Base-by-base conservation (phyloP, 768 basidiomycete genomes). In the Tylopilus intermedius region DNA sequence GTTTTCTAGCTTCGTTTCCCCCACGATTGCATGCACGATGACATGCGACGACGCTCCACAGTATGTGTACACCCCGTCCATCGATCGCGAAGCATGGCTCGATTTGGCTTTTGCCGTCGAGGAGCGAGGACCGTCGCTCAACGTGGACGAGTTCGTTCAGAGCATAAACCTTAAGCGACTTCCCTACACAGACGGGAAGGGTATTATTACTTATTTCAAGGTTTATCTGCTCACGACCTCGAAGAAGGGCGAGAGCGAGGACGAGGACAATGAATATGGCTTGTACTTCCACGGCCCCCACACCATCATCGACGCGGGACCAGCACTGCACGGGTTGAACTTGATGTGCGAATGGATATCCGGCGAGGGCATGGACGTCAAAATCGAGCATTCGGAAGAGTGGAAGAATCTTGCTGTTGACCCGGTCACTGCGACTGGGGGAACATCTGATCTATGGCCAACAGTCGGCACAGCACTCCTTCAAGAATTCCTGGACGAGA, bases 401-500 rank as follows among this genome's bases (percentile, higher is more conserved):
- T 64, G 64, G 64, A 58, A 51, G 24, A 58, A 66, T 37, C 61
- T 66, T 13, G 66, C 66, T 0, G 54, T 56, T 4, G 66, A 67
- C 22, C 64, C 61, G 5, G 54, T 66, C 24, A 51, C 50, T 29
- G 66, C 65, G 2, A 68, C 53, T 0, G 65, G 66, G 8, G 64
- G 65, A 4, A 50, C 32, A 8, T 53, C 45, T n/a, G 13, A 48
- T 2, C 58, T 51, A 18, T 67, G 66, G 65, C 50, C 41, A 9
- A 51, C 48, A 4, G 44, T 10, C 2, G 66, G 63, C 15, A 26
- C 4, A 4, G 45, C 13, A 24, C 55, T 67, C 29, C 21, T 65
- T 22, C 49, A 53, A 13, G 62, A 62, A 6, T 45, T 55, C 0
- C 35, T 45, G 4, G 48, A 53, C 13, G 49, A 59, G 30, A 14